Base-by-base conservation (phyloP, 192 early-diverging fungal genomes). In the Coemansia sp. region DNA sequence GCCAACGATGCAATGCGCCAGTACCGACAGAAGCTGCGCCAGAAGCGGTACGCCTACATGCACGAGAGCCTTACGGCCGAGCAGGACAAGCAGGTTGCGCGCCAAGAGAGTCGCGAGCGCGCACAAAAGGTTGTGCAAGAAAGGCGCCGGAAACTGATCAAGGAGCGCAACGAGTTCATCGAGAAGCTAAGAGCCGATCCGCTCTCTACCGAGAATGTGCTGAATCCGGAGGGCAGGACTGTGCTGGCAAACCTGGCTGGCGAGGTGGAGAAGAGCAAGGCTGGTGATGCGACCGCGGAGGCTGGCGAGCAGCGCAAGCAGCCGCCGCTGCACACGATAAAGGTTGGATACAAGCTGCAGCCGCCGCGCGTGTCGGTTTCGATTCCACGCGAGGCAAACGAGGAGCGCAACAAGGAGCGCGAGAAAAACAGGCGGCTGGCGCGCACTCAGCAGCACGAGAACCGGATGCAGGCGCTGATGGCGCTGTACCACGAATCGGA, bases 201-300 rank as follows among this genome's bases (percentile, higher is more conserved):
- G 48, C 54, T 81, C n/a, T 81, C 78, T 4, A 72, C 83, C 7
- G 77, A 74, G 37, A 84, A 84, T 59, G 77, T 84, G 37, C 60
- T 84, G 49, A 84, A 84, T 38, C 51, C 75, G 12, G 78, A 84
- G 63, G 83, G 83, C 38, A 64, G 53, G 48, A 84, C 83, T 0
- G 44, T 81, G 14, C 38, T 81, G 45, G 20, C 67, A 25, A 72
- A 77, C 51, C n/a, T 76, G 0, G 54, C 60, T 2, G 69, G 25
- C n/a, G 48, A 50, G 19, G n/a, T 7, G 5, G 20, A 54, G 0
- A 54, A 54, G 9, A 22, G 14, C 20, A 22, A 54, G 6, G 48
- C 4, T 32, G 32, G 4, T 32, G 32, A 32, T 20, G 46, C 13
- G 8, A 32, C 42, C 0, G 42, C 42, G n/a, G 45, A 22, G n/a